Evolutionary conservation across 805 yeast genomes (phyloP), one percentile per base, ranked within the genome.

Genomic region (Ogataea haglerorum): DNA sequence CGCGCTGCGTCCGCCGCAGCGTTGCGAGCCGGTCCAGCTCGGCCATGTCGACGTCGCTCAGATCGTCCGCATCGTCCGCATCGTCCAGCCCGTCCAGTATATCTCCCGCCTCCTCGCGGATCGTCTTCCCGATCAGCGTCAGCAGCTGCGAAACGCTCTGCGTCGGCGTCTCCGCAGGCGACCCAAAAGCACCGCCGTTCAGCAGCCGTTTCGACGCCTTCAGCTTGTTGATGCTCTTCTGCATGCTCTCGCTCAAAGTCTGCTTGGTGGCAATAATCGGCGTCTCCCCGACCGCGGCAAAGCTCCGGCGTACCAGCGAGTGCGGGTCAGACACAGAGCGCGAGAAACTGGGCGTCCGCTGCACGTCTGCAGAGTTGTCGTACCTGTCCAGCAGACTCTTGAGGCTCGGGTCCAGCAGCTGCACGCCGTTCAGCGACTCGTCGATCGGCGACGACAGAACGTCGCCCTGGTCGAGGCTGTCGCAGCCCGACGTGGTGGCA

Each of bases 361-460:
- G 54, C 0, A 56, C 43, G 2, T 54, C 50, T 7, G 21, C 48
- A 3, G 65, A 68, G 23, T 63, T 49, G 10, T 73, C 73, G 51
- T 72, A 75, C 43, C 69, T 74, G 6, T 60, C 56, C 13, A 74
- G 50, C 43, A 74, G 56, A 17, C 42, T 40, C 38, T 55, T 52
- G 26, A 63, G 21, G 13, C 50, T 49, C 1, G 66, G 65, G 29
- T 57, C 61, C 32, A 63, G 31, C 6, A 58, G 36, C 21, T 52
- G 52, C 7, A 45, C 37, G 13, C 37, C 47, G 37, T 14, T 48
- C 2, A 53, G 39, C 1, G 49, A 12, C 13, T 53, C 54, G 41
- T 56, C 63, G 30, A 72, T 49, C 0, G 78, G 78, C 4, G 78
- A 72, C 3, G 76, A 70, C 1, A 70, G 67, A 7, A 67, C 48